A percentile compares a stretch with the other conserved stretches of the same genome.
Conservation (phyloP, 148 eudicot genomes). For the Diospyros lotus region DNA sequence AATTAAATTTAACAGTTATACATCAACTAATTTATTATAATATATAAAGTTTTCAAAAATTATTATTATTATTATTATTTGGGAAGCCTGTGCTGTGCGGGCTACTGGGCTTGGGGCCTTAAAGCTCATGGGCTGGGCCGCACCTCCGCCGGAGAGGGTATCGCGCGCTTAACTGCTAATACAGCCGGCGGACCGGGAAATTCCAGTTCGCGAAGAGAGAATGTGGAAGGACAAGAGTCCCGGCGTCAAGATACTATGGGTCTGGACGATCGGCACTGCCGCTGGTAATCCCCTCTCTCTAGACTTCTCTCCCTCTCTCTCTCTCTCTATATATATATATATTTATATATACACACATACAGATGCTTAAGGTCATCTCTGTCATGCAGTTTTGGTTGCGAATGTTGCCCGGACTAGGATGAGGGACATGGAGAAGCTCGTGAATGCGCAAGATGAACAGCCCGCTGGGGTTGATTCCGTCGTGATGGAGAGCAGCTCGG, state of each 20-base stretch:
- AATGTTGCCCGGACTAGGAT: slow-evolving; percentile 53
- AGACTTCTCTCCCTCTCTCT: slow-evolving; percentile 1
- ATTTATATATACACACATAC: background rate
- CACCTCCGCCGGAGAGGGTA: too few relatives aligned
- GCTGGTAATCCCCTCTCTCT: slow-evolving; percentile 33
- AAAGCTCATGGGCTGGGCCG: too few relatives aligned
- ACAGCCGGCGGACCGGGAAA: too few relatives aligned
- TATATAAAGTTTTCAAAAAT: too few relatives aligned
- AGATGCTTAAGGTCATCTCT: background rate
- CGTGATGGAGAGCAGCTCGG: slow-evolving; percentile 13
- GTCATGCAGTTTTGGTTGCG: slow-evolving; percentile 54
- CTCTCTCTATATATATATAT: background rate
- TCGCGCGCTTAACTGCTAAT: too few relatives aligned
- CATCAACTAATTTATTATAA: too few relatives aligned
- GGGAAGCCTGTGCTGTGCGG: too few relatives aligned
- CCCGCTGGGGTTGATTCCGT: slow-evolving; percentile 15
- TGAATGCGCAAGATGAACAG: slow-evolving; percentile 28
- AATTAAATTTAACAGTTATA: too few relatives aligned
- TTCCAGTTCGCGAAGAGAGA: slow-evolving; percentile 13
- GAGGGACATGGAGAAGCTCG: slow-evolving; percentile 58
- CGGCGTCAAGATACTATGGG: slow-evolving; percentile 82
- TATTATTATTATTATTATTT: too few relatives aligned
- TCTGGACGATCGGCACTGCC: slow-evolving; percentile 87
- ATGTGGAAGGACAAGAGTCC: slow-evolving; percentile 63
- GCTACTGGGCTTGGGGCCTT: too few relatives aligned